phyloP scores from a whole-genome alignment of 345 rosid genomes.

The Firmiana major region DNA sequence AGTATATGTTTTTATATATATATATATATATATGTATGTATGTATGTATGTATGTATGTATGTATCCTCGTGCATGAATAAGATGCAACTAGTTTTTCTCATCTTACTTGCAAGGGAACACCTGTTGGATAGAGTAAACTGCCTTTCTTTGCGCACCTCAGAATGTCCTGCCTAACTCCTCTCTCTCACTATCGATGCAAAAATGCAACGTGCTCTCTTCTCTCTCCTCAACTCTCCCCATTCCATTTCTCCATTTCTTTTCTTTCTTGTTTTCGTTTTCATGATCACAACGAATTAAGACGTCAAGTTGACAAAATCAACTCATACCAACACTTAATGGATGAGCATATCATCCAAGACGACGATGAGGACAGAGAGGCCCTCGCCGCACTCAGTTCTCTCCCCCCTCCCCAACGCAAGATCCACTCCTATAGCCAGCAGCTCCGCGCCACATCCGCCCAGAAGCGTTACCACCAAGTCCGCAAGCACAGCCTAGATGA shows the following conservation, averaged over 20 bases:
- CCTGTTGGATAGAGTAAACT: no score
- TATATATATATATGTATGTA: no score
- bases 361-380: constrained; percentile 56
- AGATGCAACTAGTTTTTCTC: no score
- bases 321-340: no score
- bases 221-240: constrained; percentile 22
- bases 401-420: constrained; percentile 47
- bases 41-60: no score
- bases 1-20: no score
- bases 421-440: constrained; percentile 75
- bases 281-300: neutral
- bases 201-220: constrained; percentile 18
- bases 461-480: constrained; percentile 30
- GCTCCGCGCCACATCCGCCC: constrained; percentile 43
- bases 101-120: no score
- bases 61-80: no score
- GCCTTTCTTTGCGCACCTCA: no score
- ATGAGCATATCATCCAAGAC: constrained; percentile 34
- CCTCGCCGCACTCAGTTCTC: constrained; percentile 34
- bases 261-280: neutral
- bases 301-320: no score
- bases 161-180: constrained; percentile 32
- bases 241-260: constrained; percentile 7
- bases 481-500: constrained; percentile 66
- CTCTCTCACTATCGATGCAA: constrained; percentile 25